Evolutionary conservation across 2,329 filamentous ascomycete species (phyloP), one percentile per base, ranked within the genome.

Genomic region (Diplodia corticola): DNA sequence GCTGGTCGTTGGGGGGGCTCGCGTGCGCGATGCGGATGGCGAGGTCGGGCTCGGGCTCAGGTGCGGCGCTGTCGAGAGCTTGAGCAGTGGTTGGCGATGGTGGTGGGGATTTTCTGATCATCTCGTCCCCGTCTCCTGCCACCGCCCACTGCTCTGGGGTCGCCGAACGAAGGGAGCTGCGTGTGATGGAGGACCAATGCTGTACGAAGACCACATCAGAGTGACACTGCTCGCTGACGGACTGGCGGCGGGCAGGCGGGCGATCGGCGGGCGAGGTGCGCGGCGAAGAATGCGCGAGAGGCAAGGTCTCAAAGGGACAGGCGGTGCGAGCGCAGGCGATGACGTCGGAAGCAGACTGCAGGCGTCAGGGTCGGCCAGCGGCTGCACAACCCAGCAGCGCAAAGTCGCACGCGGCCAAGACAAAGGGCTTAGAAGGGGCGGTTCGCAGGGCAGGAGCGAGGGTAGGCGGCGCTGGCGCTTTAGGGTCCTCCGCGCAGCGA

Each of bases 11-110:
- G 26, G 65, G 28, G 15, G 44, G 35, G 63, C 13, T 7, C 15
- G 17, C 35, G 35, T 20, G 37, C 24, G 63, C 35, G 28, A n/a
- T 54, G 48, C 33, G 20, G 60, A 17, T 26, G 46, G 20, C 40
- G 40, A 20, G 40, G 9, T 33, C 22, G 59, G 68, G 67, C 3
- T 65, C 63, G 26, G 69, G 63, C 24, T 68, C 40, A 28, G 44
- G 46, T 12, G 66, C 53, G 17, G 68, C 68, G 60, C 69, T 64
- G 59, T 63, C 69, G 40, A 68, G 68, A 59, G 69, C 68, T 20
- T 67, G 64, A 53, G 61, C 49, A 33, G 69, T 69, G n/a, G 69
- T 67, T 20, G 64, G 57, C 48, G 64, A 63, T 53, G 64, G 55
- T 51, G 35, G 49, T 54, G 64, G 35, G 49, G 64, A 63, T 54